These are phyloP conservation scores for Rubia balearica DNA, from an alignment of 305 asterid genomes.

Conservation along the genomic window DNA sequence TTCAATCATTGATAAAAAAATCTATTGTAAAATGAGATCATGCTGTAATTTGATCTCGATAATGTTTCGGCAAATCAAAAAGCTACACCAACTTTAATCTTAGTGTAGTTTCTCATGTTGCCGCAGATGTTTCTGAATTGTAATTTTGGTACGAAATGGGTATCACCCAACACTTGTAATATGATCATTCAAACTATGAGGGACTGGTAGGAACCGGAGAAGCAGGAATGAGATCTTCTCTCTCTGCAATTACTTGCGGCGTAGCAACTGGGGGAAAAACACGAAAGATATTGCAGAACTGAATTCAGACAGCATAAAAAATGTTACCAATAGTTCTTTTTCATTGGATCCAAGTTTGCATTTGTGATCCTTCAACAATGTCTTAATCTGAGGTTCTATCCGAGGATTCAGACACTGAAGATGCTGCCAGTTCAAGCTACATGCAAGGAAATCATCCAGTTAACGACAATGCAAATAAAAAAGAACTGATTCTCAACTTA, in stretches of 20 bases:
- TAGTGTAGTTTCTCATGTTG: too few relatives aligned
- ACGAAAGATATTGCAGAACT: neutral
- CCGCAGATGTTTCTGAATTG: too few relatives aligned
- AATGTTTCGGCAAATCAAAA: too few relatives aligned
- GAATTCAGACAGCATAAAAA: neutral
- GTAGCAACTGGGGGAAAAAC: constrained; percentile 17
- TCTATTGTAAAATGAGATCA: too few relatives aligned
- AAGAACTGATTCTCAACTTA: neutral
- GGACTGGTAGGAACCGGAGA: constrained; percentile 13
- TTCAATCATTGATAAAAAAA: too few relatives aligned
- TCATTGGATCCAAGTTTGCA: constrained; percentile 35
- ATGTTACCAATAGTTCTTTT: constrained; percentile 28
- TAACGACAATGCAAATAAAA: neutral
- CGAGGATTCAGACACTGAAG: constrained; percentile 54
- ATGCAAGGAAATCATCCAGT: constrained; percentile 10
- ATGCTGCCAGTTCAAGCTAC: constrained; percentile 92
- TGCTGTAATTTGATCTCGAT: too few relatives aligned
- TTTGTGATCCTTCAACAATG: constrained; percentile 62
- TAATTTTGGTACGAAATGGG: too few relatives aligned
- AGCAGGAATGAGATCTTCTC: constrained; percentile 18
- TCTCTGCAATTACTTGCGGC: constrained; percentile 6
- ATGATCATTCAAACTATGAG: too few relatives aligned
- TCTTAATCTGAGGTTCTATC: constrained; percentile 47
- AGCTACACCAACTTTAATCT: too few relatives aligned
- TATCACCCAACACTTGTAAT: too few relatives aligned